These are phyloP conservation scores for Thymus mandschuricus DNA, from an alignment of 257 asterid genomes.

Conservation along the genomic window DNA sequence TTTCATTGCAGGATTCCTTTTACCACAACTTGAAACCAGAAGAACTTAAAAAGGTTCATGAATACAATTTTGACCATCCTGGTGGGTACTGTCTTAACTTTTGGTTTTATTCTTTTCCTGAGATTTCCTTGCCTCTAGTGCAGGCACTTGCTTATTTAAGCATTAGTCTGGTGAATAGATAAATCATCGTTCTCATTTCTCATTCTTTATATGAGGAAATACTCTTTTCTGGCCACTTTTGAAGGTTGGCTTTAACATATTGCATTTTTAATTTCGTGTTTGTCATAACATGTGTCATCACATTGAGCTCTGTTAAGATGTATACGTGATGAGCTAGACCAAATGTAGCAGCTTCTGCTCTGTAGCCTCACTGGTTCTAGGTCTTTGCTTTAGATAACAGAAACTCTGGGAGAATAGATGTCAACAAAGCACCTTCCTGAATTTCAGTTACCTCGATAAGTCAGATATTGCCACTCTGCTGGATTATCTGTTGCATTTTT, in stretches of 20 bases:
- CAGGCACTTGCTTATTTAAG: constrained; percentile 13
- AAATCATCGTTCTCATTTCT: constrained; percentile 18
- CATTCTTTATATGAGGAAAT: constrained; percentile 20
- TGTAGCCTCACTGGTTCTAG: constrained; percentile 24
- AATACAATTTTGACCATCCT: constrained; percentile 99
- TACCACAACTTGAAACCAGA: constrained; percentile 82
- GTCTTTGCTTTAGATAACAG: constrained; percentile 23
- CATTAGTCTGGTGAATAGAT: constrained; percentile 18
- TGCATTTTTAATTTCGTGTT: background rate
- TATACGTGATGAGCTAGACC: constrained; percentile 14
- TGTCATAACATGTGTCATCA: background rate
- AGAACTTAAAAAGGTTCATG: constrained; percentile 85
- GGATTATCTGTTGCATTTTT: constrained; percentile 26
- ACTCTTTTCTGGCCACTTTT: constrained; percentile 8
- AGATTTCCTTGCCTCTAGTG: constrained; percentile 4
- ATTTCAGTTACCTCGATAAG: constrained; percentile 21
- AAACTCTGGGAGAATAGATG: constrained; percentile 20
- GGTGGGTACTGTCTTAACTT: constrained; percentile 57
- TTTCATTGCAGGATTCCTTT: constrained; percentile 81
- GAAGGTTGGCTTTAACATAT: constrained; percentile 4
- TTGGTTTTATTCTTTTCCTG: background rate
- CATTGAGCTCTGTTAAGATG: constrained; percentile 20
- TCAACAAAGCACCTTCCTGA: constrained; percentile 17
- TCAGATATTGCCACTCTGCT: constrained; percentile 18
- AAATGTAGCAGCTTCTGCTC: constrained; percentile 29